A percentile compares a stretch with the other conserved stretches of the same genome.
phyloP scores from a whole-genome alignment of 805 yeast species.

The Kuraishia capsulata region DNA sequence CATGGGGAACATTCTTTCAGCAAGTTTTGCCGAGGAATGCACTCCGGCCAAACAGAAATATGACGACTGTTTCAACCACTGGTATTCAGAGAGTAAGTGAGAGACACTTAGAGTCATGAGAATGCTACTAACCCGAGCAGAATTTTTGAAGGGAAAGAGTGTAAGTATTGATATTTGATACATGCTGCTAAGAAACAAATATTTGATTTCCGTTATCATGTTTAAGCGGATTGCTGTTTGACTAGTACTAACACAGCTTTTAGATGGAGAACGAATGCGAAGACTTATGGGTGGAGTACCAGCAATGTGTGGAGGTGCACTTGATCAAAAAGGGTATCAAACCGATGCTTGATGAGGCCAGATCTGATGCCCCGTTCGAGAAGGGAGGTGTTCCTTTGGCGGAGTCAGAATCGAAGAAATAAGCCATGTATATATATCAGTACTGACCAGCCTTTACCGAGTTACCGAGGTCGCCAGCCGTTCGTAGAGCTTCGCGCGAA shows the following conservation, averaged over 20 bases:
- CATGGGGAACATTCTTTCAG: slow-evolving; percentile 70
- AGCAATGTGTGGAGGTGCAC: slow-evolving; percentile 69
- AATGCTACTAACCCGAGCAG: slow-evolving; percentile 11
- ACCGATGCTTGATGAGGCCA: slow-evolving; percentile 79
- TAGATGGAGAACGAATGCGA: slow-evolving; percentile 78
- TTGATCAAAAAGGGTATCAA: slow-evolving; percentile 68
- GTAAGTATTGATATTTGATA: no score
- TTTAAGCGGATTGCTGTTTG: no score
- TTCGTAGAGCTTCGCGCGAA: no score
- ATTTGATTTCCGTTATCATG: no score
- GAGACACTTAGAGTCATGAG: not conserved
- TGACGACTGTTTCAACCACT: slow-evolving; percentile 86
- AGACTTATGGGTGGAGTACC: slow-evolving; percentile 80
- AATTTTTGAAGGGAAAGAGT: slow-evolving; percentile 55
- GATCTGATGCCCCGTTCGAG: slow-evolving; percentile 84
- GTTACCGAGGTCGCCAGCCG: no score
- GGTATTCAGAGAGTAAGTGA: slow-evolving; percentile 79
- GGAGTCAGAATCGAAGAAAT: slow-evolving; percentile 8
- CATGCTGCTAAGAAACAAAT: not conserved
- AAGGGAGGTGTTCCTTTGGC: slow-evolving; percentile 50
- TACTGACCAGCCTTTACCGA: no score
- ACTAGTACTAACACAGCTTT: not conserved
- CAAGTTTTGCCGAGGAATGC: slow-evolving; percentile 97
- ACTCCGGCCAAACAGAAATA: slow-evolving; percentile 77
- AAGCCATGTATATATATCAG: not conserved